These are phyloP conservation scores for Penicillium cinerascens DNA, from an alignment of 495 filamentous ascomycete genomes.

Conservation along the genomic window DNA sequence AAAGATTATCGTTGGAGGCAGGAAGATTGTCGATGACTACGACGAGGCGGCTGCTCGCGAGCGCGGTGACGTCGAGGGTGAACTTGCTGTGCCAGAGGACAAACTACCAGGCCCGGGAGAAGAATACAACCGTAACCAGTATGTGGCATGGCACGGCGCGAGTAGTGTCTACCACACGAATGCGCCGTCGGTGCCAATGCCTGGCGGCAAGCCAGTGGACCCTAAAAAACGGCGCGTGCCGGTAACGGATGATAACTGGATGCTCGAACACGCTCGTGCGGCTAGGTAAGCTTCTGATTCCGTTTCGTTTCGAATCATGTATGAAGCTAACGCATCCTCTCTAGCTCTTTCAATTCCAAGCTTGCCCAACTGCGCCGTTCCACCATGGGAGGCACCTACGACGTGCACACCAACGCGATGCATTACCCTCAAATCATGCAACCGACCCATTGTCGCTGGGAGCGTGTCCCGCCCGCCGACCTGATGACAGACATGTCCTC, in stretches of 20 bases:
- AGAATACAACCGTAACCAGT: constrained; percentile 89
- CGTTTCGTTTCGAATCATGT: neutral
- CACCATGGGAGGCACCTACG: constrained; percentile 78
- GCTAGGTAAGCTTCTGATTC: constrained; percentile 70
- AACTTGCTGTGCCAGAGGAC: constrained; percentile 84
- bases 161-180: constrained; percentile 90
- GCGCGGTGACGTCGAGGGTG: constrained; percentile 82
- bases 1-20: constrained; percentile 87
- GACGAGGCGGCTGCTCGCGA: constrained; percentile 71
- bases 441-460: constrained; percentile 80
- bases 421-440: constrained; percentile 86
- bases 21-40: constrained; percentile 85
- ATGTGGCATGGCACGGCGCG: constrained; percentile 96
- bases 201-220: constrained; percentile 66
- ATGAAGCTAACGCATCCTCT: constrained; percentile 23
- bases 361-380: constrained; percentile 60
- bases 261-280: constrained; percentile 86
- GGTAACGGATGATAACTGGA: constrained; percentile 97
- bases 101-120: constrained; percentile 65
- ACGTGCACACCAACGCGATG: constrained; percentile 88
- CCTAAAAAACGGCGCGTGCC: constrained; percentile 78
- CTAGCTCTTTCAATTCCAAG: constrained; percentile 74
- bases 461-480: constrained; percentile 52
- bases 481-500: constrained; percentile 38
- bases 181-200: constrained; percentile 69